Base-by-base conservation (phyloP, 495 filamentous ascomycete species). In the Penicillium canescens region DNA sequence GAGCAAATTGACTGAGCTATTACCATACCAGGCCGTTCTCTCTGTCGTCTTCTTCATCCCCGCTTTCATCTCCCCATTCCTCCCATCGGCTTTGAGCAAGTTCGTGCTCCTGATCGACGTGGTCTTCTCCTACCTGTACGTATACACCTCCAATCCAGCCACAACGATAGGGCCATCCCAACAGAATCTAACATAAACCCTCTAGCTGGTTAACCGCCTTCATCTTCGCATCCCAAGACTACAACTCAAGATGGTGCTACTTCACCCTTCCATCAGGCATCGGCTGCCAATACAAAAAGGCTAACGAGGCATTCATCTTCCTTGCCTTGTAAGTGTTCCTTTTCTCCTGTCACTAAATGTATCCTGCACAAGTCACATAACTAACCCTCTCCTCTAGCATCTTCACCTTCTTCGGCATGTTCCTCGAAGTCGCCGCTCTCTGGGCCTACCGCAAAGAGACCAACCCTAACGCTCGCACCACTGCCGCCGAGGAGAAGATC, bases 81-180 rank as follows among this genome's bases (percentile, higher is more conserved):
- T 76, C 50, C 73, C 78, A 3, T 72, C 69, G 4, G 42, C 57
- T 3, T 60, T 78, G 12, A 66, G 71, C 67, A 72, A 69, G 47
- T 76, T 74, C 26, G 66, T 80, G 35, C 65, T 83, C 21, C 50
- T 74, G 1, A 82, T 86, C 63, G 82, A 84, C 61, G 59, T 85
- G 24, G 68, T 85, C 57, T 85, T 86, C 68, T 84, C 82, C 2
- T 85, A 86, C 56, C 79, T 86, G 75, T 78, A 71, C 23, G 68
- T 60, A 16, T 8, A n/a, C 24, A 33, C 39, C 20, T 21, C 31
- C 33, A 7, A 18, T 18, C 18, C 18, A 18, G 18, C 18, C 18
- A 18, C 18, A 18, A 18, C 18, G 18, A 18, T 1, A 18, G 18
- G 18, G 1, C 18, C 18, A 18, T 18, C 18, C 18, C 18, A 18